A percentile compares a stretch with the other conserved stretches of the same genome.
Conservation (phyloP, 495 filamentous ascomycete genomes). For the Daldinia concentrica region DNA sequence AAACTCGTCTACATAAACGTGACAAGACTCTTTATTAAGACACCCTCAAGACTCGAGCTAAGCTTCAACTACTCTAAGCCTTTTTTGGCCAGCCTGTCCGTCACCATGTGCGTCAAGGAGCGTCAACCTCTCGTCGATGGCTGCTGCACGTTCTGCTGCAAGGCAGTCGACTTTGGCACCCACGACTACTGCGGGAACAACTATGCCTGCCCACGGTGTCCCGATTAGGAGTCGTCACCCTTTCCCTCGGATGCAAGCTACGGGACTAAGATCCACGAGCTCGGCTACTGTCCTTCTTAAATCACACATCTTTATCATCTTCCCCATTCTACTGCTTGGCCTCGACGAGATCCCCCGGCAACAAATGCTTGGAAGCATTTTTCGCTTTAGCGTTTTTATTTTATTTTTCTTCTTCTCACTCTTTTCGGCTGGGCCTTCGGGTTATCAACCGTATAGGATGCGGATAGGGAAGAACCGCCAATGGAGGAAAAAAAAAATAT, state of each 20-base stretch:
- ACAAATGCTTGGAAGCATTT: background rate
- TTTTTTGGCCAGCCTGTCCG: constrained; percentile 24
- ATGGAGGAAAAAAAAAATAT: background rate
- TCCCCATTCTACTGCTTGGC: background rate
- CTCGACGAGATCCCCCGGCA: background rate
- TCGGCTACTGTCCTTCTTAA: constrained; percentile 34
- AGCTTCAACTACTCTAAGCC: constrained; percentile 16
- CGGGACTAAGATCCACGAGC: constrained; percentile 23
- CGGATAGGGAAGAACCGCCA: background rate
- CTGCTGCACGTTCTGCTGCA: constrained; percentile 64
- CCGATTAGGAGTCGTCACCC: constrained; percentile 48
- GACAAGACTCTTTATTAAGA: constrained; percentile 22
- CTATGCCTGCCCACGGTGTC: constrained; percentile 56
- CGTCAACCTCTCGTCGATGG: constrained; percentile 57
- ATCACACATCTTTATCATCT: background rate
- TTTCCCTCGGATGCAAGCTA: constrained; percentile 31
- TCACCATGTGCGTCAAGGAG: constrained; percentile 58
- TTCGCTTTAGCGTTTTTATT: background rate
- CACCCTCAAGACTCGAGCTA: constrained; percentile 3
- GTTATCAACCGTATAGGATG: background rate
- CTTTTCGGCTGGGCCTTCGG: background rate
- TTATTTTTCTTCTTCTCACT: background rate
- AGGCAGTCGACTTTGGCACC: constrained; percentile 61
- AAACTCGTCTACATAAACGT: constrained; percentile 24
- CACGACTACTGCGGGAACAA: constrained; percentile 60